phyloP scores from a whole-genome alignment of 2,329 filamentous ascomycete genomes.

The Clarireedia sp. region DNA sequence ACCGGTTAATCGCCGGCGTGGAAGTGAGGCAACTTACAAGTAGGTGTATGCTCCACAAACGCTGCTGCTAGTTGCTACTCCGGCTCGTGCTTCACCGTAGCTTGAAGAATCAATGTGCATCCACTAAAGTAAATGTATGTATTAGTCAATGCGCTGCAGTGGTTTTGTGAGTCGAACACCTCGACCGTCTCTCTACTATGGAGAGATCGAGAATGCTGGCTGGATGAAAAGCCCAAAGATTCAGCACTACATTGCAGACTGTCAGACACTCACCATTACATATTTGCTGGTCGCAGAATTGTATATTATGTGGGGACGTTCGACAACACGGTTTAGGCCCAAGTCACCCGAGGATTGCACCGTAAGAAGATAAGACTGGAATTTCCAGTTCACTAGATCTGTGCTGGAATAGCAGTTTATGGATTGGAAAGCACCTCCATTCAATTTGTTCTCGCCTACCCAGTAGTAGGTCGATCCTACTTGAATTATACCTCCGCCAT shows the following conservation, averaged over 20 bases:
- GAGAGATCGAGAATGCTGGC: not conserved
- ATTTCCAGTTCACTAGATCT: conserved; percentile 57
- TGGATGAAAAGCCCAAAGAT: not conserved
- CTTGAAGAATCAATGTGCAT: conserved; percentile 56
- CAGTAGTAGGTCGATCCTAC: conserved; percentile 54
- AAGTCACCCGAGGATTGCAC: conserved; percentile 46
- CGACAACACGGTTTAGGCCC: conserved; percentile 54
- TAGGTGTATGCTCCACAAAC: conserved; percentile 56
- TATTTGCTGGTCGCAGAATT: conserved; percentile 56
- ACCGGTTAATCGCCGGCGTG: too few species aligned
- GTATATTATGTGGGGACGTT: conserved; percentile 61
- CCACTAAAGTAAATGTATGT: conserved; percentile 33
- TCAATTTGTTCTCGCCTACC: conserved; percentile 62
- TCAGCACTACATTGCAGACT: not conserved
- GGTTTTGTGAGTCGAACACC: too few species aligned
- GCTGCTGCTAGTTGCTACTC: conserved; percentile 49
- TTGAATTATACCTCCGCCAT: conserved; percentile 56
- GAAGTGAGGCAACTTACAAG: conserved; percentile 20
- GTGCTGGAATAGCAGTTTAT: conserved; percentile 60
- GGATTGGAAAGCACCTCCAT: conserved; percentile 53
- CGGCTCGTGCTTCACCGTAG: conserved; percentile 57
- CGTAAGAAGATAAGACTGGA: conserved; percentile 50
- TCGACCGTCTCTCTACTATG: too few species aligned
- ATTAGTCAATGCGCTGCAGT: not conserved
- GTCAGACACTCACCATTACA: conserved; percentile 37